phyloP scores from a whole-genome alignment of 352 stramenopile genomes.

The Phytophthora syringae region DNA sequence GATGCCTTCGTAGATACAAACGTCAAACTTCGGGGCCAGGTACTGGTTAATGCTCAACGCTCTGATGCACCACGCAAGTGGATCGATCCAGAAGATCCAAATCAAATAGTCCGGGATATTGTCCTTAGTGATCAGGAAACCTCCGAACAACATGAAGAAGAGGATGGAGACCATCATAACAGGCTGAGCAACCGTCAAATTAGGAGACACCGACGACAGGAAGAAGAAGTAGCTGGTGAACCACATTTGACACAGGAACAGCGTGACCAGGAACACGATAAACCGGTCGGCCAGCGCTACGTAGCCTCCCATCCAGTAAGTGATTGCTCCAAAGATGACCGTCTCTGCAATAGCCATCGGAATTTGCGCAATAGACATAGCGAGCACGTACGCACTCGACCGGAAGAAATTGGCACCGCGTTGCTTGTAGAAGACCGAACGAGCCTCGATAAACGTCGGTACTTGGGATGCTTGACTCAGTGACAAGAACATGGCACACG shows the following conservation, averaged over 20 bases:
- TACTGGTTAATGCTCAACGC: conserved; percentile 69
- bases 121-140: conserved; percentile 65
- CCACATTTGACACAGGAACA: conserved; percentile 73
- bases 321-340: conserved; percentile 79
- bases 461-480: conserved; percentile 84
- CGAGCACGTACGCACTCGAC: conserved; percentile 81
- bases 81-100: conserved; percentile 83
- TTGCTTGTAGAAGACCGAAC: conserved; percentile 90
- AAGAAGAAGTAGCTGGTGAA: conserved; percentile 81
- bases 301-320: conserved; percentile 92
- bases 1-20: conserved; percentile 49
- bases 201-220: conserved; percentile 52
- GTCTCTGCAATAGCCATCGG: conserved; percentile 71
- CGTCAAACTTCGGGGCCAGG: conserved; percentile 38
- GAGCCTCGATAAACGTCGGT: conserved; percentile 78
- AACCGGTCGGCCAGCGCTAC: conserved; percentile 47
- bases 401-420: conserved; percentile 88
- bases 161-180: conserved; percentile 67
- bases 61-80: conserved; percentile 69
- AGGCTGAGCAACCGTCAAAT: conserved; percentile 59
- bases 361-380: conserved; percentile 49
- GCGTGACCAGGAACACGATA: conserved; percentile 61
- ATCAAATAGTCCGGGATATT: conserved; percentile 66
- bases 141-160: conserved; percentile 73
- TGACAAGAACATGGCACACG: conserved; percentile 85